Base-by-base conservation (phyloP, 1,284 basidiomycete genomes). In the Leccinum fuscescens region DNA sequence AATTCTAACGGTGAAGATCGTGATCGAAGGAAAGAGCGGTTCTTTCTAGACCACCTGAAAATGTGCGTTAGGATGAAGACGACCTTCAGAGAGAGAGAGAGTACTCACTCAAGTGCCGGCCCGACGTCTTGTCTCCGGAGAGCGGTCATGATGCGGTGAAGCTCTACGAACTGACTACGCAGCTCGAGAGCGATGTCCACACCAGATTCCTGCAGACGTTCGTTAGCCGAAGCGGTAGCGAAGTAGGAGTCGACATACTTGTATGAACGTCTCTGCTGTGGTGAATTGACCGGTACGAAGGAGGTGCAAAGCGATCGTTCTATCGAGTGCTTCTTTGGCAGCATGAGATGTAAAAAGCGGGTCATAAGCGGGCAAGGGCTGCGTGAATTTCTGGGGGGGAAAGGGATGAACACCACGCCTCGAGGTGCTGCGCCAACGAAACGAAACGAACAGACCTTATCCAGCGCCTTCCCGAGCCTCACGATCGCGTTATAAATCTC, bases 1-100 rank as follows among this genome's bases (percentile, higher is more conserved):
- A 95, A 97, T 64, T 93, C 90, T 8, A 97, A 81, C 0, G 90
- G 82, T 0, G 93, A 95, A 4, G 83, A 84, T 12, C 90, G 86
- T 1, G 81, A 76, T 37, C 79, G 77, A 6, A 96, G 80, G 72
- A 92, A 94, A 1, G 69, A 60, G 42, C 82, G 80, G 69, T 95
- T 88, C 54, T 77, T 77, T 49, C 77, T 76, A n/a, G 86, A 84
- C 94, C 94, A 96, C 62, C 93, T 94, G 63, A 27, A 44, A 3
- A 42, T 6, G 46, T 5, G 27, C 27, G 14, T 61, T 48, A 46
- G 62, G 62, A 37, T 52, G 54, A 55, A 35, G 55, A 59, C n/a
- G 42, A 55, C 59, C 20, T 7, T 8, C 11, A 33, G 12, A 33
- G 31, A 33, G 12, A 33, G 20, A 17, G 12, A 42, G 35, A 8